These are phyloP conservation scores for Aspergillus diversus DNA, from an alignment of 495 filamentous ascomycete genomes.

Conservation along the genomic window DNA sequence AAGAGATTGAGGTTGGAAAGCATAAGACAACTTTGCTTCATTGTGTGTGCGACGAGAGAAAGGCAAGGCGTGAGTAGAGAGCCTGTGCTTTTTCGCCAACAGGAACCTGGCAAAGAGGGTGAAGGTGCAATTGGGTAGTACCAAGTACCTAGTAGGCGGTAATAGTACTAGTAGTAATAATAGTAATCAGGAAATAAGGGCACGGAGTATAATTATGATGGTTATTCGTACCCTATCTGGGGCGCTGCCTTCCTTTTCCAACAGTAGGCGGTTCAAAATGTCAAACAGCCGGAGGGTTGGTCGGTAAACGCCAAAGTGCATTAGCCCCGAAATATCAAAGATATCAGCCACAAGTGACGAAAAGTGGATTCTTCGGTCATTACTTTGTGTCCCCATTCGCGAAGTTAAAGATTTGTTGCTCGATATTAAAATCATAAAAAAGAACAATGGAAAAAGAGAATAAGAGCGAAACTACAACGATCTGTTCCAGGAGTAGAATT, in stretches of 20 bases:
- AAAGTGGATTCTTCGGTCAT: conserved; percentile 15
- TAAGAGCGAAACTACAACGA: conserved; percentile 6
- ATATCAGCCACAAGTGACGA: conserved; percentile 28
- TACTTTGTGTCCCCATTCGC: too few relatives aligned
- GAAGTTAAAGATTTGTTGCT: too few relatives aligned
- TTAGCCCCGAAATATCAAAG: conserved; percentile 19
- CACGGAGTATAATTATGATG: conserved; percentile 5
- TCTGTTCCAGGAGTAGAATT: conserved; percentile 8
- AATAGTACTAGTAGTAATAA: too few relatives aligned
- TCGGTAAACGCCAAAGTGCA: conserved; percentile 2
- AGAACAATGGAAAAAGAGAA: conserved; percentile 1
- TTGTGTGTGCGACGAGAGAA: conserved; percentile 35
- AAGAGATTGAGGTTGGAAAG: conserved; percentile 29
- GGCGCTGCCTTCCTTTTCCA: neutral
- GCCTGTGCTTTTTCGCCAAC: conserved; percentile 31
- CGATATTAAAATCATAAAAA: neutral
- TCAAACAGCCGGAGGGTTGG: conserved; percentile 7
- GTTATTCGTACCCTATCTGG: conserved; percentile 16
- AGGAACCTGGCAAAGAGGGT: conserved; percentile 24
- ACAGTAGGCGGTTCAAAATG: neutral
- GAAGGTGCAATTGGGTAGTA: conserved; percentile 7
- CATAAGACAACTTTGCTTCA: conserved; percentile 35
- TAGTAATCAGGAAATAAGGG: neutral
- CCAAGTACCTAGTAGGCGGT: too few relatives aligned
- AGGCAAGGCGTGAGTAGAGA: conserved; percentile 25